These are phyloP conservation scores for Phytophthora meadii DNA, from an alignment of 352 stramenopile genomes.

Conservation along the genomic window DNA sequence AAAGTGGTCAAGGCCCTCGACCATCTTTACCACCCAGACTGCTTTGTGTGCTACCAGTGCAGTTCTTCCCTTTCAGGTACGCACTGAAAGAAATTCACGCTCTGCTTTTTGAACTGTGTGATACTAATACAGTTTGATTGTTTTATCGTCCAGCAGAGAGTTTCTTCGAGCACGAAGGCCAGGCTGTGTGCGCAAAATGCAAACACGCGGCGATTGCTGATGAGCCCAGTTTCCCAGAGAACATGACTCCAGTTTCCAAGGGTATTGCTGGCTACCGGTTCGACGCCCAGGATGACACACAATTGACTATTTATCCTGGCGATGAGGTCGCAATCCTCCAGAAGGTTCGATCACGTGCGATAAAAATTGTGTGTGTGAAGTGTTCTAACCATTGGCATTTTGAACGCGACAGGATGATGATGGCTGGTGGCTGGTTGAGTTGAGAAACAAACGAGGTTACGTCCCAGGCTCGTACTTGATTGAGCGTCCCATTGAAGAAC, in stretches of 20 bases:
- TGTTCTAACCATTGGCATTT: slow-evolving; percentile 10
- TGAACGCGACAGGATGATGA: slow-evolving; percentile 63
- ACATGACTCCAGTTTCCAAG: slow-evolving; percentile 53
- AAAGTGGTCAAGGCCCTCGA: slow-evolving; percentile 88
- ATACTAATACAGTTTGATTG: slow-evolving; percentile 36
- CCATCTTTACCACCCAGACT: slow-evolving; percentile 86
- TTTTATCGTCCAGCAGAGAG: slow-evolving; percentile 64
- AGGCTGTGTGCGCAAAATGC: slow-evolving; percentile 81
- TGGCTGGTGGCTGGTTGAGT: slow-evolving; percentile 85
- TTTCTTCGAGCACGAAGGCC: slow-evolving; percentile 83
- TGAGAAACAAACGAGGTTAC: slow-evolving; percentile 74
- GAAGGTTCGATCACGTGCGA: slow-evolving; percentile 45
- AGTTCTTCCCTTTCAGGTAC: slow-evolving; percentile 78
- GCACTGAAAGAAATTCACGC: not conserved
- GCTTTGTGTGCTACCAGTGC: slow-evolving; percentile 84
- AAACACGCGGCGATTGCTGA: slow-evolving; percentile 78
- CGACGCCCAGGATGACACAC: slow-evolving; percentile 79
- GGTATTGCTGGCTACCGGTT: slow-evolving; percentile 82
- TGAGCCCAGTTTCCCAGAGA: slow-evolving; percentile 48
- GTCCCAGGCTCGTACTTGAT: slow-evolving; percentile 87
- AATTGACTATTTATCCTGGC: slow-evolving; percentile 83
- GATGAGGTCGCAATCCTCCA: slow-evolving; percentile 82
- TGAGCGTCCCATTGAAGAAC: slow-evolving; percentile 61
- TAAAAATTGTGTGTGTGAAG: not conserved
- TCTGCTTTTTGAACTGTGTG: not conserved